Evolutionary conservation across 768 basidiomycete species (phyloP).

Genomic region (Tephrocybe sp.): DNA sequence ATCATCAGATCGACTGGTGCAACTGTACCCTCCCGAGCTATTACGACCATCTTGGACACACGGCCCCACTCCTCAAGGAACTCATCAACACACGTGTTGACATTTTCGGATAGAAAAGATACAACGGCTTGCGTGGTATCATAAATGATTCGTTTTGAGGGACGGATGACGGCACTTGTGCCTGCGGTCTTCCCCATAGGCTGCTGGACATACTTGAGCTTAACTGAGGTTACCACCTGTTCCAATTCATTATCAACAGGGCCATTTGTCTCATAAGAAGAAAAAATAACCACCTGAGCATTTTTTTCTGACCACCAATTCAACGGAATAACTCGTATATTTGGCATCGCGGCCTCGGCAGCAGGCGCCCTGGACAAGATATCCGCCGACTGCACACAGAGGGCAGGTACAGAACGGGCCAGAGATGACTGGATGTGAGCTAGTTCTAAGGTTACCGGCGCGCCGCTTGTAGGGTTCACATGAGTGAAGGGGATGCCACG

Average conservation of each 20-base stretch:
- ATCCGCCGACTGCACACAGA: constrained; percentile 79
- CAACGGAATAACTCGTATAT: constrained; percentile 82
- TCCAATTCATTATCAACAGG: constrained; percentile 5
- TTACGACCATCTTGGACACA: constrained; percentile 91
- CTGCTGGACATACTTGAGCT: constrained; percentile 86
- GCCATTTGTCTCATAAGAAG: constrained; percentile 6
- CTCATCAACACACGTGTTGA: constrained; percentile 85
- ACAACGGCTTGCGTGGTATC: constrained; percentile 87
- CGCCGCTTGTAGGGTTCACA: constrained; percentile 55
- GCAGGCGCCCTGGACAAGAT: constrained; percentile 82
- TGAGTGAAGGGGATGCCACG: constrained; percentile 76
- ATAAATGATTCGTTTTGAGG: constrained; percentile 85
- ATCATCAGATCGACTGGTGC: too few relatives aligned
- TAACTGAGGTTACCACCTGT: constrained; percentile 85
- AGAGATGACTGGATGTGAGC: constrained; percentile 68
- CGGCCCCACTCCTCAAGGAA: constrained; percentile 92
- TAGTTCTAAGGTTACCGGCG: constrained; percentile 42
- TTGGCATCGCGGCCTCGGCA: constrained; percentile 90
- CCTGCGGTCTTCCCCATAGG: constrained; percentile 71
- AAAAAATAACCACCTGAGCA: constrained; percentile 42
- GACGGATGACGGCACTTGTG: constrained; percentile 66
- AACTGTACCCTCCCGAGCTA: constrained; percentile 77
- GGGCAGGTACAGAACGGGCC: constrained; percentile 73
- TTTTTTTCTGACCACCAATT: constrained; percentile 90
- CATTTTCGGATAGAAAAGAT: constrained; percentile 82